phyloP scores from a whole-genome alignment of 306 rosid genomes.

The Lathyrus sativus region DNA sequence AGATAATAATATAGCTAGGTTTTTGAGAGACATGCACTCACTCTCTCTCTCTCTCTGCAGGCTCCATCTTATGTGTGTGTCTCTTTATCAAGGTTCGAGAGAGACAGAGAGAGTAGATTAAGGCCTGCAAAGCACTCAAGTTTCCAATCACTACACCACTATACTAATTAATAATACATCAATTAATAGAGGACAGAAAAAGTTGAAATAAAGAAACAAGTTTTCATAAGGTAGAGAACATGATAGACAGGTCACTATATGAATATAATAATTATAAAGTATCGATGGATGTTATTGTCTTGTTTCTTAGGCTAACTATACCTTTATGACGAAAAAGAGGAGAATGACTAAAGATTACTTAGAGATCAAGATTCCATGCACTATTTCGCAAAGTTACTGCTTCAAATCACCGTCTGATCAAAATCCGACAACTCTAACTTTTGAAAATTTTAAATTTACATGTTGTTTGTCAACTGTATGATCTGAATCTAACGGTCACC shows the following conservation, averaged over 20 bases:
- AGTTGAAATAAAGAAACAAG: slow-evolving; percentile 21
- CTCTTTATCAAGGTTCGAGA: slow-evolving; percentile 44
- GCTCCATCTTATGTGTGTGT: slow-evolving; percentile 26
- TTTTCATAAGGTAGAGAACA: slow-evolving; percentile 37
- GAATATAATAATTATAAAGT: slow-evolving; percentile 54
- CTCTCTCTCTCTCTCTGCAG: background rate
- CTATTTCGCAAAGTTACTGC: background rate
- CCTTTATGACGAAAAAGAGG: slow-evolving; percentile 35
- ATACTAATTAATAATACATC: slow-evolving; percentile 33
- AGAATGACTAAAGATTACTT: slow-evolving; percentile 42
- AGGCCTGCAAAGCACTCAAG: slow-evolving; percentile 55
- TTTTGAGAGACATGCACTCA: slow-evolving; percentile 1
- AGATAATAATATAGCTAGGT: slow-evolving; percentile 3
- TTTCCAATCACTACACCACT: slow-evolving; percentile 52
- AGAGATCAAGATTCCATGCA: background rate
- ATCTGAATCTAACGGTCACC: background rate
- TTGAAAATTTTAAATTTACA: too few species aligned
- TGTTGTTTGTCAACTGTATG: background rate
- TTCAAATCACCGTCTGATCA: background rate
- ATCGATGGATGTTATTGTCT: slow-evolving; percentile 56
- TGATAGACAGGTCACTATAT: slow-evolving; percentile 57
- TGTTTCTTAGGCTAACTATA: slow-evolving; percentile 43
- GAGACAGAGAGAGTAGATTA: slow-evolving; percentile 17
- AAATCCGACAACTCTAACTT: background rate
- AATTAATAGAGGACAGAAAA: slow-evolving; percentile 18